phyloP scores from a whole-genome alignment of 2,329 filamentous ascomycete species.

The Penicillium hordei region DNA sequence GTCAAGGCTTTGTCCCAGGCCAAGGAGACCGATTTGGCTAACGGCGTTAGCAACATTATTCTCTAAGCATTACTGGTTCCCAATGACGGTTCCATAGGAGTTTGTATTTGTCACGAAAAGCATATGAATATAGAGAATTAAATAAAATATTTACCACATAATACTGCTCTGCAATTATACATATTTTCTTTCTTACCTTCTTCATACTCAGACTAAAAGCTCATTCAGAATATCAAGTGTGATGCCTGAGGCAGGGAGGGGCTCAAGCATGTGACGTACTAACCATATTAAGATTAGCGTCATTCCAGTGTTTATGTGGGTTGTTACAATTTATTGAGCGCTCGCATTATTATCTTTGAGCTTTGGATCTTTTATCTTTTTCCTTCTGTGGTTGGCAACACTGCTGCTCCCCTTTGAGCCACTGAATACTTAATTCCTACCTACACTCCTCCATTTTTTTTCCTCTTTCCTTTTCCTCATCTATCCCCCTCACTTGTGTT shows the following conservation, averaged over 20 bases:
- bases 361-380: slow-evolving; percentile 13
- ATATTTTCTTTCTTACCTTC: not conserved
- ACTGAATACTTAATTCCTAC: not conserved
- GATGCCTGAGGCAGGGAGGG: slow-evolving; percentile 3
- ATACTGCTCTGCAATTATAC: not conserved
- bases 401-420: not conserved
- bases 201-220: not conserved
- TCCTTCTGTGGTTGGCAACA: slow-evolving; percentile 7
- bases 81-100: slow-evolving; percentile 5
- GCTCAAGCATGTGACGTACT: slow-evolving; percentile 18
- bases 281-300: slow-evolving; percentile 16
- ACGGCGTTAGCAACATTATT: slow-evolving; percentile 17
- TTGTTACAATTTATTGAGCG: slow-evolving; percentile 24
- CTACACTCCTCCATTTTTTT: not conserved
- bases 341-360: slow-evolving; percentile 24
- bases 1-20: slow-evolving; percentile 10
- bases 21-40: slow-evolving; percentile 15
- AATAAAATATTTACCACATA: slow-evolving; percentile 3
- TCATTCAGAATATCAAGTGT: not conserved
- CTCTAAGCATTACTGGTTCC: slow-evolving; percentile 14
- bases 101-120: slow-evolving; percentile 15
- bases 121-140: slow-evolving; percentile 18
- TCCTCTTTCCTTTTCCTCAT: slow-evolving; percentile 7
- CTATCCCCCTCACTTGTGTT: slow-evolving; percentile 21
- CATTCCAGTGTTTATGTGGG: slow-evolving; percentile 22